Evolutionary conservation across 2,329 filamentous ascomycete genomes (phyloP).

Genomic region (Albifimbria verrucaria): DNA sequence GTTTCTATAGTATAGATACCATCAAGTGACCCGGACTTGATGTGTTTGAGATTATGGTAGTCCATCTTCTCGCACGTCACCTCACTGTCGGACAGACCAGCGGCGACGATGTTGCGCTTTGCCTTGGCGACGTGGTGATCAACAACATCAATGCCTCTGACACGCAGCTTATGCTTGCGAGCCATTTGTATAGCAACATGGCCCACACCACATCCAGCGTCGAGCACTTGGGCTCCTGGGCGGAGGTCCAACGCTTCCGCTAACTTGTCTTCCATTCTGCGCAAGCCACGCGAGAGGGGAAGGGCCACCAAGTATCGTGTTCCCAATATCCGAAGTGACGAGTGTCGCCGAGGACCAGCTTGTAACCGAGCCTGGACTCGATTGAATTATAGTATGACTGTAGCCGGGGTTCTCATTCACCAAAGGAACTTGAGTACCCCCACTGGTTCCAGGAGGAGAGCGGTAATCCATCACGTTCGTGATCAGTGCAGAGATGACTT

Average conservation of each 20-base stretch:
- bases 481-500: too few relatives aligned
- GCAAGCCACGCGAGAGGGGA: constrained; percentile 39
- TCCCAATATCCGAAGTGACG: constrained; percentile 49
- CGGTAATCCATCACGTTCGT: too few relatives aligned
- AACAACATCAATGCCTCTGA: constrained; percentile 46
- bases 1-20: constrained; percentile 56
- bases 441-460: too few relatives aligned
- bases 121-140: constrained; percentile 44
- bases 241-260: constrained; percentile 32
- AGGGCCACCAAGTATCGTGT: constrained; percentile 41
- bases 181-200: constrained; percentile 48
- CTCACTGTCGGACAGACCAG: constrained; percentile 26
- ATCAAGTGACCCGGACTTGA: constrained; percentile 38
- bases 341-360: constrained; percentile 43
- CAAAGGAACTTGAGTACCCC: too few relatives aligned
- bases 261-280: constrained; percentile 50
- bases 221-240: constrained; percentile 39
- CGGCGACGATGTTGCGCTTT: constrained; percentile 31
- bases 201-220: constrained; percentile 48
- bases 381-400: too few relatives aligned
- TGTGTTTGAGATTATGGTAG: constrained; percentile 46
- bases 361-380: too few relatives aligned
- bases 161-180: constrained; percentile 28
- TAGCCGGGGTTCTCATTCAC: too few relatives aligned
- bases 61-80: constrained; percentile 40